Base-by-base conservation (phyloP, 148 eudicot species). In the Spergularia marina region DNA sequence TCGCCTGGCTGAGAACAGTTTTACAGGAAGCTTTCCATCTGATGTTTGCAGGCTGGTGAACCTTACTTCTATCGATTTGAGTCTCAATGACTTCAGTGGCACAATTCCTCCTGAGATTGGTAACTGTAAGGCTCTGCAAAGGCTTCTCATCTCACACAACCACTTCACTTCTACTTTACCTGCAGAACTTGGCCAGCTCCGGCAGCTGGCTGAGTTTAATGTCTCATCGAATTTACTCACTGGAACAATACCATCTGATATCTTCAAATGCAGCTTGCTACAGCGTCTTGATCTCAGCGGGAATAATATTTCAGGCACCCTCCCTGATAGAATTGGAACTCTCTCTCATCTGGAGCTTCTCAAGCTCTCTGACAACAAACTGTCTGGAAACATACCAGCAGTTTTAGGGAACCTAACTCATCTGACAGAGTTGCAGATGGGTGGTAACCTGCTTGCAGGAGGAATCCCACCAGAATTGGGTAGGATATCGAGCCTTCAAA, bases 231-330 rank as follows among this genome's bases (percentile, higher is more conserved):
- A 79, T 69, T 74, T 72, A 40, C 73, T 85, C 60, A 74, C 16
- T 10, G 87, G 85, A 17, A 34, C 63, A 53, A 71, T 85, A 67
- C 85, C 87, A 17, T 61, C 75, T 55, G 75, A 71, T 55, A 63
- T 85, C 60, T 74, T 77, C 60, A 75, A 75, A 71, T 85, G 87
- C 77, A 75, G 72, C 21, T 56, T 72, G 78, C 88, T 94, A 8
- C 95, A 94, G 53, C 85, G 97, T 53, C 95, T 94, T 67, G 98
- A 94, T 84, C 84, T 94, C 53, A 91, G 98, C 82, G 75, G 85
- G 53, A 94, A 94, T 73, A 60, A 23, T 61, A 86, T 94, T 64
- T 79, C 84, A 39, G 91, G 97, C 51, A 68, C 76, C 44, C 81
- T 94, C 64, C 95, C 92, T 21, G 65, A 75, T 23, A 75, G 83